phyloP scores from a whole-genome alignment of 495 filamentous ascomycete genomes.

The Penicillium desertorum region DNA sequence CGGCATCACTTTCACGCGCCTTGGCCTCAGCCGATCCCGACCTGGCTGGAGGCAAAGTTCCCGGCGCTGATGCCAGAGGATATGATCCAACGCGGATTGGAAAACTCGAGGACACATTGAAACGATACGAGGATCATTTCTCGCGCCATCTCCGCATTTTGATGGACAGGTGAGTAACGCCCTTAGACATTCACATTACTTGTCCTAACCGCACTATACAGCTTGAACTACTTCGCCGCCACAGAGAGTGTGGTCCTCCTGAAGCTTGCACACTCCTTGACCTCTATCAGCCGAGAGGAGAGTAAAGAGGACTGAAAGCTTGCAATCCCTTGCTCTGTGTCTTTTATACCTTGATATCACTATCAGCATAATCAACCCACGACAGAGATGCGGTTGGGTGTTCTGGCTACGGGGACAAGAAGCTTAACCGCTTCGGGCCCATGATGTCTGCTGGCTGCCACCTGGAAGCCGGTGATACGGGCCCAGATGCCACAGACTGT shows the following conservation, averaged over 20 bases:
- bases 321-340: not conserved
- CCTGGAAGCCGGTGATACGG: not conserved
- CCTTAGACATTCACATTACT: not conserved
- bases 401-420: not conserved
- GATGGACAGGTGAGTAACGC: constrained; percentile 63
- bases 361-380: not conserved
- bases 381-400: not conserved
- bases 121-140: constrained; percentile 90
- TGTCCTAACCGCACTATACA: constrained; percentile 19
- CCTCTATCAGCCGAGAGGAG: constrained; percentile 43
- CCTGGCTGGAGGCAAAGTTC: constrained; percentile 49
- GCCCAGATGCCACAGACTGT: not conserved
- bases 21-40: constrained; percentile 76
- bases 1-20: constrained; percentile 68
- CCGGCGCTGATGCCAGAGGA: constrained; percentile 37
- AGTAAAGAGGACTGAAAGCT: constrained; percentile 40
- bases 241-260: constrained; percentile 95
- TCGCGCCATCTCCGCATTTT: constrained; percentile 85
- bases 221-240: constrained; percentile 90
- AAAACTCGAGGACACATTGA: constrained; percentile 79
- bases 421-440: not conserved
- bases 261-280: constrained; percentile 61
- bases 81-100: constrained; percentile 65
- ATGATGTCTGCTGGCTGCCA: not conserved
- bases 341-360: constrained; percentile 3